Evolutionary conservation across 441 rosid genomes (phyloP), one percentile per base, ranked within the genome.

Genomic region (Croton setiger): DNA sequence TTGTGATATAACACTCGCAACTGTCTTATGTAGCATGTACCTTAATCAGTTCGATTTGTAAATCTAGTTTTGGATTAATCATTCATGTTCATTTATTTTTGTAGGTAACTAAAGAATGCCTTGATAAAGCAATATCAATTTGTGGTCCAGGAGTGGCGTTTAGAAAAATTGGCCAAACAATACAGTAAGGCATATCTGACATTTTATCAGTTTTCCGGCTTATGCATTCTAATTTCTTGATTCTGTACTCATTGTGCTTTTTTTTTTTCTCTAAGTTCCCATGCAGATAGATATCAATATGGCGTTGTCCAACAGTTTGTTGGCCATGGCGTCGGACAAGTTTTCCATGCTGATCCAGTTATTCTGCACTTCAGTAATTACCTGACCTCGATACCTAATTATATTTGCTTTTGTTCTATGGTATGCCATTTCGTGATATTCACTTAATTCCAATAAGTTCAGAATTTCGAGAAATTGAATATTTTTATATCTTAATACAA

Each of bases 301-400:
- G 98, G 97, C 66, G 95, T 93, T 54, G 94, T 93, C 31, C 70
- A 72, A 47, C 86, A 89, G 65, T 93, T 91, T 81, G 97, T 93
- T 52, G 97, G 98, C 74, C 98, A 93, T 52, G 97, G 98, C 15
- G 85, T 93, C 75, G 98, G 98, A 44, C 81, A 80, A 18, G 91
- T 91, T 78, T 93, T 93, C 75, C 96, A 91, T 66, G 89, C 97
- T 0, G 97, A 89, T 84, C 98, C 97, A 35, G 89, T 91, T 63
- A 70, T 93, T 78, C 81, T 82, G 54, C 98, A 93, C 78, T 83
- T 63, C 87, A 80, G 98, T 91, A 88, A 79, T 72, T 62, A 21
- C 73, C 77, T 49, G 37, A 69, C 11, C 79, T 67, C 41, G 10
- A 51, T 72, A n/a, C 18, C 47, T 23, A 64, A 10, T 57, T 15